These are phyloP conservation scores for Sarcodon aspratus DNA, from an alignment of 768 basidiomycete genomes.

Conservation along the genomic window DNA sequence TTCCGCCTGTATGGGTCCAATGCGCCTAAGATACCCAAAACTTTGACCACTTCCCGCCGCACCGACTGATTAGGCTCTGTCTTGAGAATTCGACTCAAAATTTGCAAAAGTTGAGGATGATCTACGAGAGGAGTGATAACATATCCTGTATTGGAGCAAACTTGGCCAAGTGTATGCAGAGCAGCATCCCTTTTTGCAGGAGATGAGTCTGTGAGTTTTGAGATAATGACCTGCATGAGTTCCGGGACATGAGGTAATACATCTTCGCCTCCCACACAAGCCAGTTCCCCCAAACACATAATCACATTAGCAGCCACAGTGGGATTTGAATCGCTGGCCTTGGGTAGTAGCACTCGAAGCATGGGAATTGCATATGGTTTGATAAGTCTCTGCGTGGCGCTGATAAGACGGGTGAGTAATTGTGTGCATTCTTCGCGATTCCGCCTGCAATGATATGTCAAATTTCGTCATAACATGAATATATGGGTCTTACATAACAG, in stretches of 20 bases:
- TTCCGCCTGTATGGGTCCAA: conserved; percentile 93
- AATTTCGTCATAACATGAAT: background rate
- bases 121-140: conserved; percentile 88
- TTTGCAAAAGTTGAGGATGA: conserved; percentile 80
- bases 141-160: conserved; percentile 92
- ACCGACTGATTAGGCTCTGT: conserved; percentile 65
- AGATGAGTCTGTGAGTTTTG: conserved; percentile 83
- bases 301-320: conserved; percentile 88
- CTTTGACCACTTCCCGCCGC: conserved; percentile 85
- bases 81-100: conserved; percentile 75
- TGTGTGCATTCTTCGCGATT: conserved; percentile 89
- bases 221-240: conserved; percentile 84
- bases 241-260: conserved; percentile 72
- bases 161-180: conserved; percentile 85
- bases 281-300: conserved; percentile 89
- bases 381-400: conserved; percentile 87
- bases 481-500: conserved; percentile 47
- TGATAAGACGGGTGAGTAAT: conserved; percentile 79
- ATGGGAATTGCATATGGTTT: conserved; percentile 94
- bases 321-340: conserved; percentile 80
- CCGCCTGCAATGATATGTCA: conserved; percentile 35
- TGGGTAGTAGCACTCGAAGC: conserved; percentile 83
- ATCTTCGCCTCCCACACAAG: conserved; percentile 90
- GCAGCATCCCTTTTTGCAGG: conserved; percentile 89
- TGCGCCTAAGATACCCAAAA: conserved; percentile 91